Evolutionary conservation across 345 rosid species (phyloP), one percentile per base, ranked within the genome.

Genomic region (Limnanthes douglasii): DNA sequence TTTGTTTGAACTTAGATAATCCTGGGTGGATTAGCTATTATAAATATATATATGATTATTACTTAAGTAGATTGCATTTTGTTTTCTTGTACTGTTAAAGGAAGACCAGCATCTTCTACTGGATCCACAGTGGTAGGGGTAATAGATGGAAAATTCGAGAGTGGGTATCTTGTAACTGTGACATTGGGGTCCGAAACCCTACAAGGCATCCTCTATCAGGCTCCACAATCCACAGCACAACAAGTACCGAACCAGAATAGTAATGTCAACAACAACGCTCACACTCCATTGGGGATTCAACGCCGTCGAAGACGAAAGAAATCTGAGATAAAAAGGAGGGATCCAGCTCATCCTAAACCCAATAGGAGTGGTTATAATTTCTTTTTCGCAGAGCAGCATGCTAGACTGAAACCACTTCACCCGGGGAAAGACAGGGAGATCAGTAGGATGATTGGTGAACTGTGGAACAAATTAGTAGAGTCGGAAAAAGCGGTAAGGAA

Each of bases 391-490:
- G 99, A 92, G 58, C 99, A 92, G 53, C 93, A 85, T 5, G 94
- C 93, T 1, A 73, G 85, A 49, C 66, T 92, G 48, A 92, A 85
- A 46, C 93, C 88, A 1, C 88, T 80, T 28, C 62, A 85, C 53
- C 96, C 99, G 3, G 96, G 99, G 35, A 85, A 80, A 55, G 94
- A 85, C 51, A 70, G 93, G 51, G 96, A 92, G 56, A 85, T 84
- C 48, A 80, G 94, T 40, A 57, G 70, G 53, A 80, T 80, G 94
- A 90, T 90, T 18, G 98, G 98, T 46, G 93, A 84, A 51, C 64
- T 75, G 11, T 90, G 98, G 98, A 80, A 63, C 66, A 78, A 71
- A 38, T 61, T 85, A 9, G 66, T 51, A 0, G 94, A 85, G 8
- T 13, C 70, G 4, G 76, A 73, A 29, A 80, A 61, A 65, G 11